These are phyloP conservation scores for Tetradesmus obliquus DNA, from an alignment of 139 green algal genomes.

Conservation along the genomic window DNA sequence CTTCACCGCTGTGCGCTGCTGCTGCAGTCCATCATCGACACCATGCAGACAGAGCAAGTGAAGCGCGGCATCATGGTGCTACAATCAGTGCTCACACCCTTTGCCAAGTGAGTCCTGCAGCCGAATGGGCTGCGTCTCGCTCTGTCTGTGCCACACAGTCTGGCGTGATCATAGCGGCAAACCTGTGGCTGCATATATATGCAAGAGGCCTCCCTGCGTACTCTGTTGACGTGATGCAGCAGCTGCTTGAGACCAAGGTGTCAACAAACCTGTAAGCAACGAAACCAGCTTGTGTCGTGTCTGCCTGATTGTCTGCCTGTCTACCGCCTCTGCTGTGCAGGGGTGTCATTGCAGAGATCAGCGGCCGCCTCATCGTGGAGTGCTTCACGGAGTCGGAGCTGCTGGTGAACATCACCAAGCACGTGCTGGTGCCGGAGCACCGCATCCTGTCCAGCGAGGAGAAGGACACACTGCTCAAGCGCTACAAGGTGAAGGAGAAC, in stretches of 20 bases:
- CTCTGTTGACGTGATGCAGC: too few species aligned
- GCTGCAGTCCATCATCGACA: constrained; percentile 75
- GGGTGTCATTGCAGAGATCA: constrained; percentile 33
- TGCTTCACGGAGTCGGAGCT: constrained; percentile 93
- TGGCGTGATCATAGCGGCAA: too few species aligned
- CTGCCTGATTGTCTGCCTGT: neutral
- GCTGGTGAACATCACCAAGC: constrained; percentile 98
- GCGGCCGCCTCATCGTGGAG: constrained; percentile 75
- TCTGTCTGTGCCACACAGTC: neutral
- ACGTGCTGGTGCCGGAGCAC: constrained; percentile 94
- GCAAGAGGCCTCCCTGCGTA: too few species aligned
- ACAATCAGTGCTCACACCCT: constrained; percentile 67
- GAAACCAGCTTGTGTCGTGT: too few species aligned
- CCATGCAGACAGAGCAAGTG: constrained; percentile 92
- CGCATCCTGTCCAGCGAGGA: constrained; percentile 86
- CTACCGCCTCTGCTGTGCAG: neutral
- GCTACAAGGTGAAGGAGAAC: constrained; percentile 97
- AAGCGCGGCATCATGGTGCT: constrained; percentile 92
- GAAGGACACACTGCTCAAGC: constrained; percentile 90
- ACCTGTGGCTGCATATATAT: too few species aligned
- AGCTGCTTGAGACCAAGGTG: too few species aligned
- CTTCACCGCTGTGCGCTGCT: neutral
- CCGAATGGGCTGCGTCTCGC: constrained; percentile 2
- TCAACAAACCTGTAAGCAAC: too few species aligned
- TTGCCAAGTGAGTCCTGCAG: constrained; percentile 55